phyloP scores from a whole-genome alignment of 2,329 filamentous ascomycete genomes.

The Colletotrichum navitas region DNA sequence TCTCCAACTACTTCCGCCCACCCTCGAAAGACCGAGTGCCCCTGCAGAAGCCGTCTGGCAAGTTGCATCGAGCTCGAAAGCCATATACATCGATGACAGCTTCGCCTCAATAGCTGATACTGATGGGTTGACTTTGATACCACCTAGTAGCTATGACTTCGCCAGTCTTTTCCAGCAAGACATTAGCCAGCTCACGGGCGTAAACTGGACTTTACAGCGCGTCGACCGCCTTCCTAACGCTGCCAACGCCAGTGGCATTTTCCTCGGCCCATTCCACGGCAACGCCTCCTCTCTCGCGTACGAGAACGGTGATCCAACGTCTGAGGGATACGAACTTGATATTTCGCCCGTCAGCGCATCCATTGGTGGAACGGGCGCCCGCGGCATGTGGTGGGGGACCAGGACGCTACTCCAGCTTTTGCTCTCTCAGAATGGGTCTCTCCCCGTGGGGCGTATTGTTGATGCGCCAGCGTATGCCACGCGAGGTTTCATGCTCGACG shows the following conservation, averaged over 20 bases:
- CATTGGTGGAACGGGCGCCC: constrained; percentile 57
- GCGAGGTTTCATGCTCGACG: constrained; percentile 56
- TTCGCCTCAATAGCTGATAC: constrained; percentile 57
- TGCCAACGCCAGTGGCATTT: constrained; percentile 53
- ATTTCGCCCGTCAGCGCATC: constrained; percentile 50
- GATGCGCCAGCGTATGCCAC: constrained; percentile 60
- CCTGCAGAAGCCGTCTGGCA: neutral
- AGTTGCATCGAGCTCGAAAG: constrained; percentile 33
- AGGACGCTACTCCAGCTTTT: constrained; percentile 58
- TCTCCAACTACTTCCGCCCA: constrained; percentile 28
- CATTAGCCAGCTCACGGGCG: constrained; percentile 55
- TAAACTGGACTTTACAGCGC: constrained; percentile 55
- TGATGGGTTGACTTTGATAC: constrained; percentile 63
- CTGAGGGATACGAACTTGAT: constrained; percentile 64
- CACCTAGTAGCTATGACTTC: constrained; percentile 63
- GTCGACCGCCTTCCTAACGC: constrained; percentile 51
- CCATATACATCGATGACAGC: constrained; percentile 56
- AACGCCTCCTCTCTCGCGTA: constrained; percentile 54
- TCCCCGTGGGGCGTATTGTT: constrained; percentile 47
- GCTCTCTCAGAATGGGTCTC: constrained; percentile 47
- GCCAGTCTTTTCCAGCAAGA: constrained; percentile 61
- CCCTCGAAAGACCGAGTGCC: neutral
- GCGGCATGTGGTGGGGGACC: constrained; percentile 62
- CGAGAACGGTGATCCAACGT: constrained; percentile 59
- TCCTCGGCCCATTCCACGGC: constrained; percentile 53